These are phyloP conservation scores for Garcia nutans DNA, from an alignment of 345 rosid genomes.

Conservation along the genomic window DNA sequence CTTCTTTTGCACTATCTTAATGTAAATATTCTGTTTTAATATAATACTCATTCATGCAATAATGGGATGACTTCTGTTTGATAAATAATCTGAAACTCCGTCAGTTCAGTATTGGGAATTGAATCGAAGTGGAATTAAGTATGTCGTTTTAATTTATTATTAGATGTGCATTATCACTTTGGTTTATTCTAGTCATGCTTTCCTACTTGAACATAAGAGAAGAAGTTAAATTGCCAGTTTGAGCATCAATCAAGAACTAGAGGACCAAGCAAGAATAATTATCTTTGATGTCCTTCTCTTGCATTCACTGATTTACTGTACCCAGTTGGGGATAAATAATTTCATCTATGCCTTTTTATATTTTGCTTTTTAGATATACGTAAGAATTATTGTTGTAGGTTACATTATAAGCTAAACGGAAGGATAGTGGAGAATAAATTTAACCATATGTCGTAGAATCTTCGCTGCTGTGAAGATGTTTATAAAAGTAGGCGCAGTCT, in stretches of 20 bases:
- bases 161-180: neutral
- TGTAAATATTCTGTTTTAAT: constrained; percentile 12
- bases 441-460: neutral
- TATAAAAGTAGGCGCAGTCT: no score
- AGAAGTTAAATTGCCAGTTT: neutral
- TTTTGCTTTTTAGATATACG: no score
- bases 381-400: no score
- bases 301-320: neutral
- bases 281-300: neutral
- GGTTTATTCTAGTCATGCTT: neutral
- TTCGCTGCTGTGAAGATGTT: neutral
- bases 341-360: no score
- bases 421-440: no score
- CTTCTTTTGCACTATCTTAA: neutral
- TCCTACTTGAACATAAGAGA: neutral
- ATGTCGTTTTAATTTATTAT: neutral
- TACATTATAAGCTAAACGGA: no score
- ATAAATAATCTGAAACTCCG: neutral
- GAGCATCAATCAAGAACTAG: neutral
- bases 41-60: neutral
- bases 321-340: no score
- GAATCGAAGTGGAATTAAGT: neutral
- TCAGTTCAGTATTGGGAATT: neutral
- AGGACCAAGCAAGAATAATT: neutral
- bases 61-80: neutral